Conservation (phyloP, 2,329 filamentous ascomycete species). For the Aspergillus sclerotialis region DNA sequence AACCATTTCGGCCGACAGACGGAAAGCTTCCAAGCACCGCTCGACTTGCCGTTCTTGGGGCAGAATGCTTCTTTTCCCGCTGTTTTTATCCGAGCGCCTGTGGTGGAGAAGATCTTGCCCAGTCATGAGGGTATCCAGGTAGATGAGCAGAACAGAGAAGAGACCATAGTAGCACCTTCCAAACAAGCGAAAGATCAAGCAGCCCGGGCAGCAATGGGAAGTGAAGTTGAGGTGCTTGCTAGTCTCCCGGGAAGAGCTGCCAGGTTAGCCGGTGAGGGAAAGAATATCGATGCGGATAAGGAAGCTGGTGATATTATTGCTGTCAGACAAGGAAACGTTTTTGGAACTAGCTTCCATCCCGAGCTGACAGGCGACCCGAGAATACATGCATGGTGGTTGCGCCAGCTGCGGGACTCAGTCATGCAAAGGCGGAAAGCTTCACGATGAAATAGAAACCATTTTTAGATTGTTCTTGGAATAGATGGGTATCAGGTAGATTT, state of each 20-base stretch:
- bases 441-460: neutral
- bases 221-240: constrained; percentile 53
- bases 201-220: constrained; percentile 38
- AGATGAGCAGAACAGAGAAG: constrained; percentile 41
- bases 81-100: constrained; percentile 89
- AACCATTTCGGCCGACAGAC: constrained; percentile 94
- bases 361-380: constrained; percentile 82
- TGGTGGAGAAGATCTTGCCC: constrained; percentile 74
- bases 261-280: constrained; percentile 40
- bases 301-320: constrained; percentile 70
- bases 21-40: constrained; percentile 75
- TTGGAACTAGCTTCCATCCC: constrained; percentile 93
- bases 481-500: constrained; percentile 17
- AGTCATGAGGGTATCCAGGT: constrained; percentile 44
- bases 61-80: constrained; percentile 57
- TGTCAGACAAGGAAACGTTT: constrained; percentile 81
- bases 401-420: constrained; percentile 52
- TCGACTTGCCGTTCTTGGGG: constrained; percentile 65
- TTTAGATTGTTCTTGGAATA: constrained; percentile 2
- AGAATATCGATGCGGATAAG: constrained; percentile 30
- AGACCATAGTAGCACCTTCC: constrained; percentile 53
- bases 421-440: constrained; percentile 18
- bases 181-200: constrained; percentile 39
- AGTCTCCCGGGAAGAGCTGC: constrained; percentile 48
- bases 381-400: constrained; percentile 91